Conservation (phyloP, 192 early-diverging fungal species). For the Borealophlyctis nickersoniae region DNA sequence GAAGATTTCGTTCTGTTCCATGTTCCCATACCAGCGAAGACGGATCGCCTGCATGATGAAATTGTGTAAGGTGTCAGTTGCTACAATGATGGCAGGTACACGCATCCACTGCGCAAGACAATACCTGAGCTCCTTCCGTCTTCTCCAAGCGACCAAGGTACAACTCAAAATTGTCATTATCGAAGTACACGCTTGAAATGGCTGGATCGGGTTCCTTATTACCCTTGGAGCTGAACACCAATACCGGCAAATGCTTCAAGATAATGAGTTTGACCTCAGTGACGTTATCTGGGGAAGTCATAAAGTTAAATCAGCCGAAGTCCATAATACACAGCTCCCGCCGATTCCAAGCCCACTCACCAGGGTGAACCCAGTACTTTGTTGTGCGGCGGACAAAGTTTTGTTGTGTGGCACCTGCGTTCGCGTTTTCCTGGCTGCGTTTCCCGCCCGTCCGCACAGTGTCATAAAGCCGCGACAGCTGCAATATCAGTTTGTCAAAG, state of each 20-base stretch:
- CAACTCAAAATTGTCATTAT: constrained; percentile 83
- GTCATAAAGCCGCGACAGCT: constrained; percentile 59
- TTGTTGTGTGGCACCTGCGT: constrained; percentile 39
- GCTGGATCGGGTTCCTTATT: constrained; percentile 72
- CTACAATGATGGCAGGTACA: background rate
- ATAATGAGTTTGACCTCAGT: constrained; percentile 90
- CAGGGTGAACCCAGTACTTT: constrained; percentile 94
- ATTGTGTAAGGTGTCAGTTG: too few relatives aligned
- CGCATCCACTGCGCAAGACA: constrained; percentile 47
- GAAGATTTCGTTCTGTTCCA: constrained; percentile 80
- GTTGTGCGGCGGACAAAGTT: constrained; percentile 80
- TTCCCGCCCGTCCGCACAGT: constrained; percentile 44
- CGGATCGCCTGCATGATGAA: constrained; percentile 61
- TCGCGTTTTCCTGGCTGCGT: constrained; percentile 22
- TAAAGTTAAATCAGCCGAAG: background rate
- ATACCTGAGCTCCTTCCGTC: constrained; percentile 82
- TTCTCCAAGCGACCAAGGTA: constrained; percentile 85
- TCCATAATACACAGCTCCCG: background rate
- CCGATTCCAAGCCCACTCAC: constrained; percentile 23
- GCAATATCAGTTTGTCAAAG: constrained; percentile 82
- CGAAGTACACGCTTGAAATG: constrained; percentile 90
- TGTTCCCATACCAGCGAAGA: constrained; percentile 92
- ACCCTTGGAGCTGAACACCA: constrained; percentile 76
- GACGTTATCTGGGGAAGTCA: constrained; percentile 69
- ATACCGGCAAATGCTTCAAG: constrained; percentile 84